phyloP scores from a whole-genome alignment of 352 stramenopile genomes.

The Phytophthora europaea region DNA sequence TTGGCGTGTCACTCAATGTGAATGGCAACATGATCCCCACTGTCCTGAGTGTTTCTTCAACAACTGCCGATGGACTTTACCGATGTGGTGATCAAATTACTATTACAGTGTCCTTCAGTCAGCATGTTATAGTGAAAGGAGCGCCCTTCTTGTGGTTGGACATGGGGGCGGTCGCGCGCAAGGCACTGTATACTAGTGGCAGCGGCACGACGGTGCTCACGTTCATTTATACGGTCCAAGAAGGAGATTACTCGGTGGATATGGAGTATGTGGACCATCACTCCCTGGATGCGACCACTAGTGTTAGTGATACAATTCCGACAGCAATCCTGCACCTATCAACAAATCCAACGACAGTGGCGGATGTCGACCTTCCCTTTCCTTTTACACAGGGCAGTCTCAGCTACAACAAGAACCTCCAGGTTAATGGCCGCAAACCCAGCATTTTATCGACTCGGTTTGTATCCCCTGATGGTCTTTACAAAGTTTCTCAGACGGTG shows the following conservation, averaged over 20 bases:
- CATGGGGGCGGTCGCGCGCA: slow-evolving; percentile 54
- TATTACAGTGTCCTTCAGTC: slow-evolving; percentile 71
- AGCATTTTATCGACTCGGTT: slow-evolving; percentile 62
- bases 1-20: slow-evolving; percentile 64
- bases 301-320: slow-evolving; percentile 29
- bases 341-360: slow-evolving; percentile 74
- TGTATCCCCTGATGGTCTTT: slow-evolving; percentile 68
- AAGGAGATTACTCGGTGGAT: slow-evolving; percentile 79
- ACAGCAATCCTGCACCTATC: slow-evolving; percentile 71
- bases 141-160: slow-evolving; percentile 77
- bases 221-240: slow-evolving; percentile 76
- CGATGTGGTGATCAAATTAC: slow-evolving; percentile 72
- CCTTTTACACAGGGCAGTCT: slow-evolving; percentile 74
- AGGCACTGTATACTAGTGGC: slow-evolving; percentile 66
- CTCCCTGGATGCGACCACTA: slow-evolving; percentile 73
- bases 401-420: slow-evolving; percentile 73
- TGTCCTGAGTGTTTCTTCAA: slow-evolving; percentile 66
- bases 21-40: slow-evolving; percentile 65
- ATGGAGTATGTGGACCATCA: slow-evolving; percentile 88
- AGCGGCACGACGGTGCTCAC: slow-evolving; percentile 60
- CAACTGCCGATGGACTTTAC: slow-evolving; percentile 59
- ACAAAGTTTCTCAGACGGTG: slow-evolving; percentile 66
- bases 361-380: slow-evolving; percentile 75
- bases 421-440: slow-evolving; percentile 77
- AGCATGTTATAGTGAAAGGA: slow-evolving; percentile 76